Evolutionary conservation across 2,329 filamentous ascomycete genomes (phyloP).

Genomic region (Cladophialophora exuberans): DNA sequence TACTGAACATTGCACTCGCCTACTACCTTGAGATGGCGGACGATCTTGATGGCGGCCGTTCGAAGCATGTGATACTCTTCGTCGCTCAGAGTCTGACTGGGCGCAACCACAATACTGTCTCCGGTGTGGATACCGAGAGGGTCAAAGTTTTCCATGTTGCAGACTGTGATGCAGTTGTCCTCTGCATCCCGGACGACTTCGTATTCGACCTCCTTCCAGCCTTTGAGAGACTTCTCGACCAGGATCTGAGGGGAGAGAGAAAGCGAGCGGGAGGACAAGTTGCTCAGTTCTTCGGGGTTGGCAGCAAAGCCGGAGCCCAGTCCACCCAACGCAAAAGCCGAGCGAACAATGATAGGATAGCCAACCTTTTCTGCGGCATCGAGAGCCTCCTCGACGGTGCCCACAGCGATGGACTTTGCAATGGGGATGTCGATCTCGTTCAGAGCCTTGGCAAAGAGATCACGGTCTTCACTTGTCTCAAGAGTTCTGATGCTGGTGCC

Average conservation of each 20-base stretch:
- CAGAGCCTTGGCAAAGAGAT: constrained; percentile 91
- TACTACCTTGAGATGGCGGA: constrained; percentile 93
- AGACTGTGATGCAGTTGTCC: constrained; percentile 99
- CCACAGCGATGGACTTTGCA: constrained; percentile 90
- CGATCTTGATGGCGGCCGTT: constrained; percentile 95
- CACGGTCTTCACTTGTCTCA: constrained; percentile 92
- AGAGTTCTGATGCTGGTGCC: constrained; percentile 94
- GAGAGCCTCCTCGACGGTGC: constrained; percentile 88
- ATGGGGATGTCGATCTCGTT: constrained; percentile 98
- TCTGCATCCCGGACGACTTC: constrained; percentile 95
- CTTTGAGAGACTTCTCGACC: constrained; percentile 97
- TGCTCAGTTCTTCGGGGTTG: constrained; percentile 89
- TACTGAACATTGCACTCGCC: constrained; percentile 99
- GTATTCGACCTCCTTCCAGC: constrained; percentile 99
- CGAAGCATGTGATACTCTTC: constrained; percentile 99
- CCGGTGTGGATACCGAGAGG: constrained; percentile 96
- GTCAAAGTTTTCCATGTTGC: constrained; percentile 99
- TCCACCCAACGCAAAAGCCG: constrained; percentile 93
- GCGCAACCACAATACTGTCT: constrained; percentile 97
- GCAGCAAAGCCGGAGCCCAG: constrained; percentile 95
- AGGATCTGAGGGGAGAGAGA: constrained; percentile 94
- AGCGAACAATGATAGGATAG: constrained; percentile 97
- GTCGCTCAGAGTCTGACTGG: constrained; percentile 93
- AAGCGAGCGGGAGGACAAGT: constrained; percentile 88
- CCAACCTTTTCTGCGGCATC: constrained; percentile 84